Evolutionary conservation across 192 early-diverging fungal species (phyloP), one percentile per base, ranked within the genome.

Genomic region (Gonapodya sp.): DNA sequence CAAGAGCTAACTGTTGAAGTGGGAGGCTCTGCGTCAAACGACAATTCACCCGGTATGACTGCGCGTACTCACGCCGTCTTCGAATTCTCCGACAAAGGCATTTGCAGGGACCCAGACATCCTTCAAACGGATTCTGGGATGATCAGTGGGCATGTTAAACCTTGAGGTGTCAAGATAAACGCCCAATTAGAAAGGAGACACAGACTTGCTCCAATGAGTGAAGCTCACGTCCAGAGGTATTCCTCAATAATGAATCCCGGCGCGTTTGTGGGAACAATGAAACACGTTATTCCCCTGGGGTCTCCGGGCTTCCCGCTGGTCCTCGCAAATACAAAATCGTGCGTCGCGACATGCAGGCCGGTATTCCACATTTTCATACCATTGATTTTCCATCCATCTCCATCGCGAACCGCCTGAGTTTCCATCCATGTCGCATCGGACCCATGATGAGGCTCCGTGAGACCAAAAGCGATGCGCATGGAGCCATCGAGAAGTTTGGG

Each of bases 311-410:
- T 77, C 18, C 75, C 75, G 75, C 75, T 77, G 75, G 75, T 77
- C 30, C 75, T 18, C 18, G 75, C 75, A 31, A 77, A 77, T 16
- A 77, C 34, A 33, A 16, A 77, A 33, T 31, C 31, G 75, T 77
- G 75, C 18, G 75, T 77, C 30, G 75, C 75, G 75, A 77, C 75
- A 33, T 77, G 75, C 8, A 77, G 18, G 2, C 75, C 75, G 80
- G 97, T 97, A 85, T 97, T 99, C 97, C 97, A 99, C 74, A 95
- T 98, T 88, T 99, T 99, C 87, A 92, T 89, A 1, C 97, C 97
- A 78, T 90, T 94, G 35, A 99, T 79, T 1, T 96, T 89, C 84
- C 91, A 93, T 2, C 84, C 84, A 75, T 87, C 88, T 16, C 92
- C 92, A 35, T 89, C 86, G 83, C 92, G 92, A 72, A 89, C 86